phyloP scores from a whole-genome alignment of 2,329 filamentous ascomycete genomes.

The Paracoccidioides lutzii region DNA sequence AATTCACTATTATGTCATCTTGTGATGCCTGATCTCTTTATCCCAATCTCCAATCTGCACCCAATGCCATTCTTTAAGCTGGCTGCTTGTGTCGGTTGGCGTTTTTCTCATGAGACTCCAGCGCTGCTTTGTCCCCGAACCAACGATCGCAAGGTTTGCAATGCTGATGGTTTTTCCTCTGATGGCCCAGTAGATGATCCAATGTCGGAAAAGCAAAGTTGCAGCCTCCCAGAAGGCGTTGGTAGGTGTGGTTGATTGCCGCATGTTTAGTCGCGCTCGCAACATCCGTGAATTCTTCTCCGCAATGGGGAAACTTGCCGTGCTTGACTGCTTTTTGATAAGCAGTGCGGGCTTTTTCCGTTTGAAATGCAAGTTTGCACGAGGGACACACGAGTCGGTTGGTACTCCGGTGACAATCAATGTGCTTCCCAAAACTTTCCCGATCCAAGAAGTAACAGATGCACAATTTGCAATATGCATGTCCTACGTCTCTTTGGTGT shows the following conservation, averaged over 20 bases:
- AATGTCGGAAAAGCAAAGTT: neutral
- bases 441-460: neutral
- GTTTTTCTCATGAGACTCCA: conserved; percentile 3
- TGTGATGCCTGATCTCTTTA: too few relatives aligned
- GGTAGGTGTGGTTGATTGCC: neutral
- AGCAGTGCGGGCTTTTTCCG: neutral
- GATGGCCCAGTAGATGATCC: conserved; percentile 2
- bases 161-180: conserved; percentile 7
- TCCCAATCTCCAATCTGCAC: neutral
- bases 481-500: neutral
- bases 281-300: neutral
- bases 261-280: neutral
- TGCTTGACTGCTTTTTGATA: neutral
- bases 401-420: neutral
- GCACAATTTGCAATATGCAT: neutral
- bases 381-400: neutral
- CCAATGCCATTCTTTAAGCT: neutral
- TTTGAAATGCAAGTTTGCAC: neutral
- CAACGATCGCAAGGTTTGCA: conserved; percentile 8
- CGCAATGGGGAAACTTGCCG: neutral
- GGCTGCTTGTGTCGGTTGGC: neutral
- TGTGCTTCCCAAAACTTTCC: neutral
- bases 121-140: conserved; percentile 5
- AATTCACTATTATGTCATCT: neutral
- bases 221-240: conserved; percentile 3